phyloP scores from a whole-genome alignment of 345 rosid species.

The Camelina laxa region DNA sequence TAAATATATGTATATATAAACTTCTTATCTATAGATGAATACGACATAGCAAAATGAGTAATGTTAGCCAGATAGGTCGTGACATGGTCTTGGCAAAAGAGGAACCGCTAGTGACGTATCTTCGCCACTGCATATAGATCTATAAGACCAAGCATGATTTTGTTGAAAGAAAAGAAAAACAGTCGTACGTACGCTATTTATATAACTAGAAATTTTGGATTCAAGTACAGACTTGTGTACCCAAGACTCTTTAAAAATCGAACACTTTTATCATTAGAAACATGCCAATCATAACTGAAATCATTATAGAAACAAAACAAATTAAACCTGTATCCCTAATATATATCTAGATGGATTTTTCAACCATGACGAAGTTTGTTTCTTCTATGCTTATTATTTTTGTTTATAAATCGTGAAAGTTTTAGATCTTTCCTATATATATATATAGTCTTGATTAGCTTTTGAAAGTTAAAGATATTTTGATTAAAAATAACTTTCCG shows the following conservation, averaged over 20 bases:
- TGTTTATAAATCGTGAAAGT: too few species aligned
- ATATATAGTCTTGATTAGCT: too few species aligned
- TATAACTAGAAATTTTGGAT: not conserved
- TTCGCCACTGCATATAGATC: not conserved
- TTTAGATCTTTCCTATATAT: too few species aligned
- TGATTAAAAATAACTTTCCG: too few species aligned
- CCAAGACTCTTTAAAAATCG: not conserved
- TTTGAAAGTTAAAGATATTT: too few species aligned
- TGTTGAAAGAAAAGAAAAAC: not conserved
- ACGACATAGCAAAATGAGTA: constrained; percentile 8
- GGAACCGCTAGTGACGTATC: constrained; percentile 8
- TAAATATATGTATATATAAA: too few species aligned
- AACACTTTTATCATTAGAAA: too few species aligned
- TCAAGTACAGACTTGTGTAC: not conserved
- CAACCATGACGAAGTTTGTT: not conserved
- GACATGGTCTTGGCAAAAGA: constrained; percentile 24
- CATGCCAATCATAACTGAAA: not conserved
- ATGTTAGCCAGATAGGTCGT: constrained; percentile 4
- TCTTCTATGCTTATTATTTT: too few species aligned
- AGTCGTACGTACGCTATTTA: not conserved
- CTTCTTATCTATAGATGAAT: too few species aligned
- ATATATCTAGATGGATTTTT: not conserved
- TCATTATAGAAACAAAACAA: not conserved
- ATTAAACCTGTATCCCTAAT: not conserved
- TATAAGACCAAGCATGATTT: not conserved